phyloP scores from a whole-genome alignment of 164 flowering plant genomes.

The Dillenia suffruticosa region DNA sequence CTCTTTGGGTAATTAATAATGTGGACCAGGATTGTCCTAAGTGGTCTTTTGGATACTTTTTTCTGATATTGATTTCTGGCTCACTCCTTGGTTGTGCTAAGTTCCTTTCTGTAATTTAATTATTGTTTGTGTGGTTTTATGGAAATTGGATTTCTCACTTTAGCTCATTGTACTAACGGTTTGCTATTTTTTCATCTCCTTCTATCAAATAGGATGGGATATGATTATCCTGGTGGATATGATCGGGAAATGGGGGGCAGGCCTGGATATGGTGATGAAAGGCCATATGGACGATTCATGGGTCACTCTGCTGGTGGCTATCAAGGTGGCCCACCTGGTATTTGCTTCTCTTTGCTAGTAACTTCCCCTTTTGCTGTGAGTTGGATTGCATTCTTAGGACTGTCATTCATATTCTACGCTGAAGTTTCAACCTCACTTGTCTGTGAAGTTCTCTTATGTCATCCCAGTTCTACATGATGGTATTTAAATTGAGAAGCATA shows the following conservation, averaged over 20 bases:
- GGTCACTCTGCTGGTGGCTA: constrained; percentile 65
- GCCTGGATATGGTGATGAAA: constrained; percentile 75
- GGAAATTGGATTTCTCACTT: background rate
- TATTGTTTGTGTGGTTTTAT: background rate
- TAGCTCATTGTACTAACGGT: constrained; percentile 6
- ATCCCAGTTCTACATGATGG: too few relatives aligned
- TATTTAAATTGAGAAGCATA: too few relatives aligned
- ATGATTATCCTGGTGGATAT: constrained; percentile 75
- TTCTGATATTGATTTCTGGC: background rate
- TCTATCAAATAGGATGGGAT: constrained; percentile 49
- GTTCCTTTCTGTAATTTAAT: too few relatives aligned
- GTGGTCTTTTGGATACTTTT: background rate
- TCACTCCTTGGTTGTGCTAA: background rate
- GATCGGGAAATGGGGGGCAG: constrained; percentile 74
- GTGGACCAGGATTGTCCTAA: background rate
- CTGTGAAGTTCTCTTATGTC: too few relatives aligned
- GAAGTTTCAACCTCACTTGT: too few relatives aligned
- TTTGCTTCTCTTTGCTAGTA: background rate
- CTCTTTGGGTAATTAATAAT: too few relatives aligned
- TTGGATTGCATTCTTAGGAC: too few relatives aligned
- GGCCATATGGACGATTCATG: constrained; percentile 65
- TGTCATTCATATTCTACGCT: too few relatives aligned
- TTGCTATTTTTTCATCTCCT: too few relatives aligned
- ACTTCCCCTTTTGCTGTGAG: too few relatives aligned
- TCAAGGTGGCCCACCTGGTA: constrained; percentile 55